phyloP scores from a whole-genome alignment of 176 grass and related monocot species.

The Rhynchospora tenuis region DNA sequence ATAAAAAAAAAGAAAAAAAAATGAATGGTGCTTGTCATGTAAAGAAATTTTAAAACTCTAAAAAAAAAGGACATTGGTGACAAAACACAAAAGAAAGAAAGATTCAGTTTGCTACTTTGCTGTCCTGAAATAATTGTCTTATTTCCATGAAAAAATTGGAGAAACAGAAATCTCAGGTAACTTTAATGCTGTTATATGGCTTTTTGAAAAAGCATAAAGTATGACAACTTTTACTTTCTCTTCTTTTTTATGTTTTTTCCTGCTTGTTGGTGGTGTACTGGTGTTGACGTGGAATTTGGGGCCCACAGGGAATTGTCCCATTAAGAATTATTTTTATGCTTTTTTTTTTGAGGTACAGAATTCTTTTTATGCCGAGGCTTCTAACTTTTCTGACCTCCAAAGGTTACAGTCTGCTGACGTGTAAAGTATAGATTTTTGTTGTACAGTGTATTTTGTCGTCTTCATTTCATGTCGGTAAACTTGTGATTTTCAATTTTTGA shows the following conservation, averaged over 20 bases:
- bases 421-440: neutral
- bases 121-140: neutral
- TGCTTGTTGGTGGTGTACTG: neutral
- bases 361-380: neutral
- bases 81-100: neutral
- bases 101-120: neutral
- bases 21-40: too few species aligned
- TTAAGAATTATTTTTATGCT: slow-evolving; percentile 6
- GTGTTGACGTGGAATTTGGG: slow-evolving; percentile 1
- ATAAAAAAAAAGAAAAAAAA: too few species aligned
- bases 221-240: neutral
- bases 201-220: neutral
- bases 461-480: neutral
- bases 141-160: neutral
- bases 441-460: neutral
- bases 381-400: neutral
- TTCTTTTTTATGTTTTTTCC: neutral
- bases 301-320: slow-evolving; percentile 5
- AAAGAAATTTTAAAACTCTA: too few species aligned
- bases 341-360: too few species aligned
- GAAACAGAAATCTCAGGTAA: neutral
- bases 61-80: too few species aligned
- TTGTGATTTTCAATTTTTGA: neutral
- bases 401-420: neutral
- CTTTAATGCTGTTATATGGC: neutral